phyloP scores from a whole-genome alignment of 169 alveolate genomes.

The Perkinsus olseni region DNA sequence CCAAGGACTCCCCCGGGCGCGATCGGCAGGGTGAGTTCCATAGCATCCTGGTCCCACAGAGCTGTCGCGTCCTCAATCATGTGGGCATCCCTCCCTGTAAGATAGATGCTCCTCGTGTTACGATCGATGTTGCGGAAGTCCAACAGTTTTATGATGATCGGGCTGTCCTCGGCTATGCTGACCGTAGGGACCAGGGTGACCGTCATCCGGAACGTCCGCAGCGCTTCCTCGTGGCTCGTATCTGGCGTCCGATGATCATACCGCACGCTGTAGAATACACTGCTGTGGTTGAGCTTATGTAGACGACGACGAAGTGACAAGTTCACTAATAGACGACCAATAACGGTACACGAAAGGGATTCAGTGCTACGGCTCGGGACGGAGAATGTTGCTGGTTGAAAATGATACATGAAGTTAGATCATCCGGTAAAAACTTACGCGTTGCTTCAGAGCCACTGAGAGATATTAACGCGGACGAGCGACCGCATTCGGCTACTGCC shows the following conservation, averaged over 20 bases:
- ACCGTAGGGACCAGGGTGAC: constrained; percentile 5
- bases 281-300: too few species aligned
- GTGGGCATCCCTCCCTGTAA: not conserved
- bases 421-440: too few species aligned
- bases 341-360: too few species aligned
- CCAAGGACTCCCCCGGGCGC: not conserved
- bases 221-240: constrained; percentile 13
- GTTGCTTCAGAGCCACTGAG: too few species aligned
- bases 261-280: not conserved
- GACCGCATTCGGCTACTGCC: too few species aligned
- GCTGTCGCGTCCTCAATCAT: constrained; percentile 4
- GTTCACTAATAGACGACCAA: too few species aligned
- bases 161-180: not conserved
- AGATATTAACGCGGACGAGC: too few species aligned
- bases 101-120: not conserved
- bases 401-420: too few species aligned
- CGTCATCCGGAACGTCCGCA: constrained; percentile 5
- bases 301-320: too few species aligned
- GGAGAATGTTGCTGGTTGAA: too few species aligned
- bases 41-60: not conserved
- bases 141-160: not conserved
- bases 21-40: not conserved
- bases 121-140: constrained; percentile 7
- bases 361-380: too few species aligned
- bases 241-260: not conserved